Conservation (phyloP, 78 protist species). For the Blattamonas nauphoetae region DNA sequence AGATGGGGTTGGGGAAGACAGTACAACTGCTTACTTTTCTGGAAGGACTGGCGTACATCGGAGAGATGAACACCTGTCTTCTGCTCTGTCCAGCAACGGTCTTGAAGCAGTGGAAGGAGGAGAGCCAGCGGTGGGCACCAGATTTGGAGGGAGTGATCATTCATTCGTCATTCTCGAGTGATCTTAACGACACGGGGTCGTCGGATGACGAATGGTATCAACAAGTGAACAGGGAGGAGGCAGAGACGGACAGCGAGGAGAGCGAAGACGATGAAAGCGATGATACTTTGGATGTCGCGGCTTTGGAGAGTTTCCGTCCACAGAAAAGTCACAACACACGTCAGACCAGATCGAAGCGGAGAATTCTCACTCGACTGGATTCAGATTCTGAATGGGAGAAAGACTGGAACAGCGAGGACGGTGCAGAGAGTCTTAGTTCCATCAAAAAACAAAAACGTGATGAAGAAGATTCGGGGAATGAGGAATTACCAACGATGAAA, state of each 20-base stretch:
- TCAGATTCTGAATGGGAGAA: no score
- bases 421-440: no score
- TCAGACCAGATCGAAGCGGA: no score
- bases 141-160: constrained; percentile 44
- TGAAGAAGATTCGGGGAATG: no score
- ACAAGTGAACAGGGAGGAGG: neutral
- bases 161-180: constrained; percentile 31
- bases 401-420: no score
- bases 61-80: constrained; percentile 39
- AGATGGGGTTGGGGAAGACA: constrained; percentile 90
- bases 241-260: neutral
- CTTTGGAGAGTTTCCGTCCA: no score
- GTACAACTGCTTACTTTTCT: constrained; percentile 65
- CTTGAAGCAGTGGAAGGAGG: constrained; percentile 77
- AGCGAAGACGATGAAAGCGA: neutral
- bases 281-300: no score
- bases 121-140: constrained; percentile 77
- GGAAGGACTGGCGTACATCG: constrained; percentile 35
- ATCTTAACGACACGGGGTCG: neutral
- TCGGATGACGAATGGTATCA: neutral
- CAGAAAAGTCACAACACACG: no score
- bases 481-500: no score
- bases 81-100: constrained; percentile 80
- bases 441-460: no score
- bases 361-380: no score